Evolutionary conservation across 352 stramenopile genomes (phyloP), one percentile per base, ranked within the genome.

Genomic region (Phytophthora pluvialis): DNA sequence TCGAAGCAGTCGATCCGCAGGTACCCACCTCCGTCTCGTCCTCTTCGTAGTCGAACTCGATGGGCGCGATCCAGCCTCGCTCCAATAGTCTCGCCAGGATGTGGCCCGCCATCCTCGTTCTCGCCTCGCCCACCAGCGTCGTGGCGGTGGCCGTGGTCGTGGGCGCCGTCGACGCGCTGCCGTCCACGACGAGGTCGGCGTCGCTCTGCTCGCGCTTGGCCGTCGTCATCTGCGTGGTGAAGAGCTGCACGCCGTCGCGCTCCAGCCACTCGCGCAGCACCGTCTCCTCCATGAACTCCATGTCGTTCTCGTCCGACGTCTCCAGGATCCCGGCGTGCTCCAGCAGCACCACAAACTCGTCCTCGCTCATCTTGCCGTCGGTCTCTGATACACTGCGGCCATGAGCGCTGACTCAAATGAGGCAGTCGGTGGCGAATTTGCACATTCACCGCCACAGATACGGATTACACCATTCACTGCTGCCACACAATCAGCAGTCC

Each of bases 261-360:
- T 80, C 79, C 47, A 94, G 78, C 86, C 86, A 94, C 49, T 78
- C 79, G 15, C 86, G 68, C 51, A 94, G 72, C 50, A 86, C 64
- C 31, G 64, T 72, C 49, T 82, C 73, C 59, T 90, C 81, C 49
- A 93, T 79, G 54, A 85, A 94, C 68, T 94, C 83, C 57, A 82
- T 78, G 28, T 77, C 81, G 35, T 79, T 80, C 46, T 84, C 82
- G 33, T 94, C 83, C 54, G 80, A 86, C 18, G 72, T 77, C 57
- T 94, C 86, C 18, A 91, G 75, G 50, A 94, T 78, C 16, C 86
- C 86, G 13, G 86, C 83, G 64, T 94, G 83, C 70, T 92, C 86
- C 33, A 90, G 70, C 52, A 92, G 72, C 77, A 94, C 83, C 31
- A 94, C 84, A 60, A 94, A 94, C 70, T 93, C 86, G 72, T 94